A percentile compares a stretch with the other conserved stretches of the same genome.
Conservation (phyloP, 768 basidiomycete species). For the Astraeus odoratus region DNA sequence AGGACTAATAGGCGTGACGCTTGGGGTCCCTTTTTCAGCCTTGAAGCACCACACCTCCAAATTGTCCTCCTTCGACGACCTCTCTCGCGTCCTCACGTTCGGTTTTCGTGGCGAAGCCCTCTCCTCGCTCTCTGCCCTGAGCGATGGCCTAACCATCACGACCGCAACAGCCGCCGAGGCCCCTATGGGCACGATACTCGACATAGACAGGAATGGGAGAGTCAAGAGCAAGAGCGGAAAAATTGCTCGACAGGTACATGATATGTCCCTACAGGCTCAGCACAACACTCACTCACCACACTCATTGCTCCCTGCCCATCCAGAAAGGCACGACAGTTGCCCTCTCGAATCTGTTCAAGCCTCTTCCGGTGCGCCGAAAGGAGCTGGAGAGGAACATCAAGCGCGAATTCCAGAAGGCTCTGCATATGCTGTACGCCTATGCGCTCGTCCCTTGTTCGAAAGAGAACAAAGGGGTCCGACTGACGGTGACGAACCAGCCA, state of each 20-base stretch:
- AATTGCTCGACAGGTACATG: conserved; percentile 69
- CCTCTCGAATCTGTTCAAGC: conserved; percentile 64
- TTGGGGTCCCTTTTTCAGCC: too few relatives aligned
- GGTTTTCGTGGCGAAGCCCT: conserved; percentile 97
- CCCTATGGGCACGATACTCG: conserved; percentile 76
- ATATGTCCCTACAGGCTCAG: not conserved
- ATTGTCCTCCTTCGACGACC: conserved; percentile 65
- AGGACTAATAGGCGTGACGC: too few relatives aligned
- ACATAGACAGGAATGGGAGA: conserved; percentile 61
- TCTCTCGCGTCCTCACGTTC: conserved; percentile 70
- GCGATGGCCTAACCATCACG: conserved; percentile 58
- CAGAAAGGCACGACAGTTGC: conserved; percentile 85
- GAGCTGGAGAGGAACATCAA: conserved; percentile 86
- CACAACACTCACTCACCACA: not conserved
- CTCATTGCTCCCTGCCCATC: not conserved
- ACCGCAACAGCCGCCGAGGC: conserved; percentile 68
- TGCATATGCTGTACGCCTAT: conserved; percentile 81
- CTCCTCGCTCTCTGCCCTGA: conserved; percentile 84
- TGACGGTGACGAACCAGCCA: conserved; percentile 64
- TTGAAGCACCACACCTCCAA: conserved; percentile 95
- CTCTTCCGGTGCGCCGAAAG: conserved; percentile 85
- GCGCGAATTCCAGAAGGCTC: conserved; percentile 81
- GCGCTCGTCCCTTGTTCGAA: conserved; percentile 74
- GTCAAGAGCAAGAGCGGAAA: conserved; percentile 46
- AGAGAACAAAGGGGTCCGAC: conserved; percentile 54